Percentiles rank a stretch among this genome's conserved stretches.
Conservation (phyloP, 306 rosid genomes). For the Boehmeria nivea region DNA sequence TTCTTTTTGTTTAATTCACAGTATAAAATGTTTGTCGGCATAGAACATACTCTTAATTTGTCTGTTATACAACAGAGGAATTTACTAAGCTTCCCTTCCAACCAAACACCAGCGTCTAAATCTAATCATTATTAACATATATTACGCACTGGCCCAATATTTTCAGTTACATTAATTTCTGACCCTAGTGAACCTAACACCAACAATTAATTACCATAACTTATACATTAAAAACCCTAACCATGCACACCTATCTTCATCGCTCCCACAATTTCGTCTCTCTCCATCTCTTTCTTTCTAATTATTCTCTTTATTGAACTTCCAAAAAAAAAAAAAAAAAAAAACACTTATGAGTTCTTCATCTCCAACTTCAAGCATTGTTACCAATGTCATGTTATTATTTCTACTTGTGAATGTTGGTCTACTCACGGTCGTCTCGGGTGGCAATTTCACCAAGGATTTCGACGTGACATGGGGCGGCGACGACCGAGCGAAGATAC, state of each 20-base stretch:
- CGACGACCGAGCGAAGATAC: conserved; percentile 60
- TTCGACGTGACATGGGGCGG: conserved; percentile 65
- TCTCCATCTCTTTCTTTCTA: too few species aligned
- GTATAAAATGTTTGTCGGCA: too few species aligned
- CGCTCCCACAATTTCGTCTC: too few species aligned
- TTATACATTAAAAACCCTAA: background rate
- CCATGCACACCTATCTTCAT: background rate
- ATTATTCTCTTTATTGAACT: too few species aligned
- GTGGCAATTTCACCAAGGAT: conserved; percentile 41
- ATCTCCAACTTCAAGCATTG: background rate
- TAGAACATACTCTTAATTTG: too few species aligned
- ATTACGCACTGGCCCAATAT: background rate
- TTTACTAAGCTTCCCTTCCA: too few species aligned
- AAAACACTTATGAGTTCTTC: conserved; percentile 22
- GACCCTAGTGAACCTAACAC: background rate
- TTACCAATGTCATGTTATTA: too few species aligned
- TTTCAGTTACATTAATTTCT: background rate
- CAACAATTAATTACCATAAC: background rate
- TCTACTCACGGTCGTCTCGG: conserved; percentile 24
- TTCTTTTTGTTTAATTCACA: too few species aligned
- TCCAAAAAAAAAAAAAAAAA: background rate
- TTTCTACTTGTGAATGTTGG: conserved; percentile 15
- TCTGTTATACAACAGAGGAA: too few species aligned
- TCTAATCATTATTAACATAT: background rate
- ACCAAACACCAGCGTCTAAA: too few species aligned